Conservation (phyloP, 768 basidiomycete species). For the Agaricus blazei region DNA sequence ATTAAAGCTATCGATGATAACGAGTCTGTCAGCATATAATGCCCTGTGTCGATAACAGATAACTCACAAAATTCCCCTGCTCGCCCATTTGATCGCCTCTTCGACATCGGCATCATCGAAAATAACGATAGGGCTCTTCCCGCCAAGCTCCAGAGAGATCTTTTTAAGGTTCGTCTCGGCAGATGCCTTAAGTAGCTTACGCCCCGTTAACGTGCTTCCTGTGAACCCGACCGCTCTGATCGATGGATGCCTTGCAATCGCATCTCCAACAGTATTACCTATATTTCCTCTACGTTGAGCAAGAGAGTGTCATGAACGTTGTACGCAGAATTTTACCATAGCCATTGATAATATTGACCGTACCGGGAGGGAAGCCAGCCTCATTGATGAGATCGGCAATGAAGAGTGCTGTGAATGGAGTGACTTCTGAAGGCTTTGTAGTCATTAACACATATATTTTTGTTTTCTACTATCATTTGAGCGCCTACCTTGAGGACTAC, state of each 20-base stretch:
- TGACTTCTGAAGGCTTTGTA: slow-evolving; percentile 61
- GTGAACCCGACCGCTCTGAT: slow-evolving; percentile 79
- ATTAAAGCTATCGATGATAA: background rate
- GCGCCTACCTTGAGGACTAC: slow-evolving; percentile 54
- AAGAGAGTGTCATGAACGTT: background rate
- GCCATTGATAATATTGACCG: slow-evolving; percentile 68
- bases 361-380: slow-evolving; percentile 75
- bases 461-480: background rate
- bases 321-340: slow-evolving; percentile 32
- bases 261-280: slow-evolving; percentile 54
- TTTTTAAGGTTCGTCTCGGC: slow-evolving; percentile 74
- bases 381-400: slow-evolving; percentile 49
- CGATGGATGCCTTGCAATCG: slow-evolving; percentile 57
- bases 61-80: slow-evolving; percentile 65
- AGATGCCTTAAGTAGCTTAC: slow-evolving; percentile 70
- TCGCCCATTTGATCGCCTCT: slow-evolving; percentile 61
- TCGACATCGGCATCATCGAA: slow-evolving; percentile 64
- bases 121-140: slow-evolving; percentile 60
- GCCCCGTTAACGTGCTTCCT: slow-evolving; percentile 68
- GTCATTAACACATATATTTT: no score
- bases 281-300: slow-evolving; percentile 16
- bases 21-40: no score
- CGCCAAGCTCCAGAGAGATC: slow-evolving; percentile 73
- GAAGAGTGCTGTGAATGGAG: slow-evolving; percentile 60
- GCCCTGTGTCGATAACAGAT: background rate